Base-by-base conservation (phyloP, 1,139 yeast genomes). In the Blastobotrys capitulatus region DNA sequence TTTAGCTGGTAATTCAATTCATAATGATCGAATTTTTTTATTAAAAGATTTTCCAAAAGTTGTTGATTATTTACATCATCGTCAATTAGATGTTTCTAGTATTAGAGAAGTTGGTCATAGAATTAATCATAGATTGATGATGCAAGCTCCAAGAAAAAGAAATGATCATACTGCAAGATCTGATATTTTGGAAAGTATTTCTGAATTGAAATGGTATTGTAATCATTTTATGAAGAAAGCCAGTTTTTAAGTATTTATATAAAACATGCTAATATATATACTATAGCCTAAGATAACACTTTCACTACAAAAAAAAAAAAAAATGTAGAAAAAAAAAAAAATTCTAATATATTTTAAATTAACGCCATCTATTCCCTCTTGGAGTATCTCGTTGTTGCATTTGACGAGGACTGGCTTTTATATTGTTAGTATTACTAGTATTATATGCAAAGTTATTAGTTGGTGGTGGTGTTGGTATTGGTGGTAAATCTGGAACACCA, bases 1-100 rank as follows among this genome's bases (percentile, higher is more conserved):
- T 0, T 69, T 94, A 53, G 96, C 96, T 0, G 99, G 99, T 1
- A 92, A 90, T 61, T 78, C 95, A 0, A 81, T 94, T 25, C 97
- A 94, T 65, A 84, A 88, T 82, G 99, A 94, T 66, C 78, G 89
- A 53, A 74, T 85, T 51, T 94, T 92, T 68, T 78, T 94, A 85
- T 71, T 81, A 64, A 75, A 79, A 46, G 96, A 92, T 60, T 82
- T 92, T 69, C 97, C 97, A 1, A 65, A 74, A 44, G 82, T 88
- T 6, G 53, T 60, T 10, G 65, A 66, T 20, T 82, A 79, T 61
- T 71, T 92, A 56, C 90, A 83, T 63, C 92, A 94, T 65, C 75
- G 99, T 47, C 75, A 90, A 47, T 77, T 94, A 36, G 99, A 94
- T 61, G 98, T 92, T 18, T 83, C 95, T 8, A 74, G 90, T 1